Evolutionary conservation across 441 rosid genomes (phyloP).

Genomic region (Gossypium gossypioides): DNA sequence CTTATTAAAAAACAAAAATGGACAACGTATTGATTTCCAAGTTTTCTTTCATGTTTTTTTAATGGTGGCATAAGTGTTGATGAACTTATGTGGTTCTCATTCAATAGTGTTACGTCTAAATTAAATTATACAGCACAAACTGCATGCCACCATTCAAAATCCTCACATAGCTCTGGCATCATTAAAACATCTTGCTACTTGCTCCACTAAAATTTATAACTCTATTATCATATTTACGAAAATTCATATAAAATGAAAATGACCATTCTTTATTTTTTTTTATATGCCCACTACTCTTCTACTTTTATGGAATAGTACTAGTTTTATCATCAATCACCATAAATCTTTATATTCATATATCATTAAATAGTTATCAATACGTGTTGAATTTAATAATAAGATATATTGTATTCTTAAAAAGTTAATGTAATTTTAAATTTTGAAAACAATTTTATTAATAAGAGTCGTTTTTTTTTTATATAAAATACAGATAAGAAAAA

Average conservation of each 20-base stretch:
- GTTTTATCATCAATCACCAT: not conserved
- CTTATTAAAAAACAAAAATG: not conserved
- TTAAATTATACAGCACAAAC: not conserved
- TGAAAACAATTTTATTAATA: no score
- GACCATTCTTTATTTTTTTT: not conserved
- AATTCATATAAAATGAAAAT: not conserved
- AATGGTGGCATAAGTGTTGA: not conserved
- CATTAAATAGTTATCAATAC: no score
- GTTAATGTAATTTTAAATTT: no score
- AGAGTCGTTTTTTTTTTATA: no score
- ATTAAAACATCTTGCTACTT: not conserved
- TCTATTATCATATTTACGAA: not conserved
- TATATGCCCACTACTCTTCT: not conserved
- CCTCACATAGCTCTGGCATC: not conserved
- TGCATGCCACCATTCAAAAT: not conserved
- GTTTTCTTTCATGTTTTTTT: not conserved
- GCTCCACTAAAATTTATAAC: not conserved
- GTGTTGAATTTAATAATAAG: no score
- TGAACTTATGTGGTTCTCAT: not conserved
- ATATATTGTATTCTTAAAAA: no score
- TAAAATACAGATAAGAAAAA: no score
- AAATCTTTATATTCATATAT: no score
- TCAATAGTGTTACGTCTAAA: not conserved
- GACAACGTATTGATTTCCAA: not conserved
- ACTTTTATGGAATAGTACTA: not conserved